These are phyloP conservation scores for Sordariomycetes sp. DNA, from an alignment of 2,329 filamentous ascomycete genomes.

Conservation along the genomic window DNA sequence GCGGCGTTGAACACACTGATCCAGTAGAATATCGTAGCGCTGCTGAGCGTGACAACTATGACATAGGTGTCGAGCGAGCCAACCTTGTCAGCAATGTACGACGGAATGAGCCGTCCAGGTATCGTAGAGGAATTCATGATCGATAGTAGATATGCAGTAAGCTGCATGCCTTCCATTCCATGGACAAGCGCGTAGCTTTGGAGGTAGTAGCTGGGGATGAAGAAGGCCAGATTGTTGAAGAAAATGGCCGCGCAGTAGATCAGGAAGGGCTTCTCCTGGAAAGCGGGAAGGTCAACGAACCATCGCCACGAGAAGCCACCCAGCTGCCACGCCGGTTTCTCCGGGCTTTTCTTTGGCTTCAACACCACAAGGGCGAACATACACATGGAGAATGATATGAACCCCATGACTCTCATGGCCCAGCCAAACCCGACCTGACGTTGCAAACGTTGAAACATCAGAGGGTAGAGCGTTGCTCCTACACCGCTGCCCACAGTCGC, in stretches of 20 bases:
- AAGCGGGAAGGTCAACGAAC: constrained; percentile 18
- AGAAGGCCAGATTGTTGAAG: constrained; percentile 24
- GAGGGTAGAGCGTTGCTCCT: constrained; percentile 26
- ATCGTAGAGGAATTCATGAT: constrained; percentile 42
- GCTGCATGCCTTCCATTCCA: constrained; percentile 16
- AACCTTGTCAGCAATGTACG: constrained; percentile 29
- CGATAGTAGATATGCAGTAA: constrained; percentile 36
- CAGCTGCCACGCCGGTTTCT: constrained; percentile 2
- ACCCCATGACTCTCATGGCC: constrained; percentile 23
- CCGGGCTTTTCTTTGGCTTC: constrained; percentile 11
- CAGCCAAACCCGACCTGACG: constrained; percentile 21
- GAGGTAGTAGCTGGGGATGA: constrained; percentile 34
- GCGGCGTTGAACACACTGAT: constrained; percentile 23
- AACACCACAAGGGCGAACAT: constrained; percentile 17
- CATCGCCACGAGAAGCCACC: constrained; percentile 8
- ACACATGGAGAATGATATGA: constrained; percentile 21
- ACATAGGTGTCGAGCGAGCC: constrained; percentile 32
- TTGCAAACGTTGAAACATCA: constrained; percentile 22
- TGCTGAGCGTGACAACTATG: constrained; percentile 19
- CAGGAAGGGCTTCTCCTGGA: constrained; percentile 18
- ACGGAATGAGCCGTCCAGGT: constrained; percentile 37
- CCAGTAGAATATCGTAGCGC: constrained; percentile 28
- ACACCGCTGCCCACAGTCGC: constrained; percentile 29
- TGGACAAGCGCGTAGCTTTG: constrained; percentile 29
- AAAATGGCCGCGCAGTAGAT: constrained; percentile 20